Evolutionary conservation across 371 early-diverging fungal species (phyloP).

Genomic region (Phascolomyces articulosus): DNA sequence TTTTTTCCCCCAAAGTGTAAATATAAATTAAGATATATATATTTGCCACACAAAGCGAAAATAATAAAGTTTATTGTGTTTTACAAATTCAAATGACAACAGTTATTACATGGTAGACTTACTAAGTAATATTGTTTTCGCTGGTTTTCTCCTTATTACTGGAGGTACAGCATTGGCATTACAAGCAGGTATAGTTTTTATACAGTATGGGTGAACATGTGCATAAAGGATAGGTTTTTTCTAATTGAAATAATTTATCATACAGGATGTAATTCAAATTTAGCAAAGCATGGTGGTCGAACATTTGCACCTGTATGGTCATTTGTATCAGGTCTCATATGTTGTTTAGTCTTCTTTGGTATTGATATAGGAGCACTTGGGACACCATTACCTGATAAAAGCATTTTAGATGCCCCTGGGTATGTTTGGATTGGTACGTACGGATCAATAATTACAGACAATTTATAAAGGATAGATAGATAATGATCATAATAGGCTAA

Average conservation of each 20-base stretch:
- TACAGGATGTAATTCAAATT: slow-evolving; percentile 30
- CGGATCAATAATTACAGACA: too few species aligned
- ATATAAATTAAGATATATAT: too few species aligned
- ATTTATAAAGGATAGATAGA: too few species aligned
- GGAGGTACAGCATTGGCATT: slow-evolving; percentile 27
- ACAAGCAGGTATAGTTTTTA: slow-evolving; percentile 20
- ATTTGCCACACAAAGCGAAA: too few species aligned
- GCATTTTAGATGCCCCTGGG: slow-evolving; percentile 25
- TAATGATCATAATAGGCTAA: too few species aligned
- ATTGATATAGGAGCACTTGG: slow-evolving; percentile 25
- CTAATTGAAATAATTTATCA: neutral
- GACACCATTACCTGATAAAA: slow-evolving; percentile 26
- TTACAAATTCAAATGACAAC: slow-evolving; percentile 1
- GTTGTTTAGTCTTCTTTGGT: slow-evolving; percentile 29
- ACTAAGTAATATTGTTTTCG: slow-evolving; percentile 22
- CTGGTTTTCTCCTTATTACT: slow-evolving; percentile 26
- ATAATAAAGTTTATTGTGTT: too few species aligned
- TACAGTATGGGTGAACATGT: too few species aligned
- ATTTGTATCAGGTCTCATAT: slow-evolving; percentile 27
- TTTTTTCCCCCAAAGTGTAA: too few species aligned
- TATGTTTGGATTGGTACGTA: slow-evolving; percentile 38
- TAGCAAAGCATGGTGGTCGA: slow-evolving; percentile 29
- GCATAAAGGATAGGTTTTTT: neutral
- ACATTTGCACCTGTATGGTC: slow-evolving; percentile 31
- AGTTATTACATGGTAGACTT: slow-evolving; percentile 18